Base-by-base conservation (phyloP, 2,329 filamentous ascomycete genomes). In the Curvularia eragrostidis region DNA sequence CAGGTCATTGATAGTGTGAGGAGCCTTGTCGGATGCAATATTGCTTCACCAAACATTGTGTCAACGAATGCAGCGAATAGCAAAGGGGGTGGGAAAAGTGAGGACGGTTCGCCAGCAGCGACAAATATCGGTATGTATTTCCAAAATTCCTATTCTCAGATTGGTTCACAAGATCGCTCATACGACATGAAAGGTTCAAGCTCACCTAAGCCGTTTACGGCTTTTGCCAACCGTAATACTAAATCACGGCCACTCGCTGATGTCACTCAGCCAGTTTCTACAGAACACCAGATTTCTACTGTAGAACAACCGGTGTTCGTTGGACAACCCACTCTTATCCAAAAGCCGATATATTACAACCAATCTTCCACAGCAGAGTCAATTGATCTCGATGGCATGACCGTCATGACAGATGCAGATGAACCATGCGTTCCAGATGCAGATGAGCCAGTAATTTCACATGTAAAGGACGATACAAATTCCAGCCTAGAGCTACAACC, bases 1-100 rank as follows among this genome's bases (percentile, higher is more conserved):
- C 67, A 72, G 57, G 61, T 74, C 1, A 75, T 75, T n/a, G 72
- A 75, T 24, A 72, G 62, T 28, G 72, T 76, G 28, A 75, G 69
- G 52, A 71, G 61, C 49, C 61, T 74, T 3, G 67, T 76, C 8
- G 71, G 73, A 3, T 56, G 59, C 46, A 66, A 71, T 9, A 34
- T 67, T 1, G 57, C 66, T 38, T 54, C 66, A 4, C 60, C 66
- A 32, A 61, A 54, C 19, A 58, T 23, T 18, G 28, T 58, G 5
- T 19, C 51, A 15, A 19, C 48, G 44, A 58, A 56, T 34, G 23
- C 51, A 15, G 21, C 48, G 44, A 58, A 56, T 34, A 6, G 12
- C 13, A 5, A 34, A 15, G 32, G 6, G 7, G 5, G 12, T 15
- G 32, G 9, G n/a, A 34, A 52, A 24, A 58, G 52, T 19, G 48